Percentiles rank a stretch among this genome's conserved stretches.
phyloP scores from a whole-genome alignment of 371 early-diverging fungal genomes.

The Coemansia sp. region DNA sequence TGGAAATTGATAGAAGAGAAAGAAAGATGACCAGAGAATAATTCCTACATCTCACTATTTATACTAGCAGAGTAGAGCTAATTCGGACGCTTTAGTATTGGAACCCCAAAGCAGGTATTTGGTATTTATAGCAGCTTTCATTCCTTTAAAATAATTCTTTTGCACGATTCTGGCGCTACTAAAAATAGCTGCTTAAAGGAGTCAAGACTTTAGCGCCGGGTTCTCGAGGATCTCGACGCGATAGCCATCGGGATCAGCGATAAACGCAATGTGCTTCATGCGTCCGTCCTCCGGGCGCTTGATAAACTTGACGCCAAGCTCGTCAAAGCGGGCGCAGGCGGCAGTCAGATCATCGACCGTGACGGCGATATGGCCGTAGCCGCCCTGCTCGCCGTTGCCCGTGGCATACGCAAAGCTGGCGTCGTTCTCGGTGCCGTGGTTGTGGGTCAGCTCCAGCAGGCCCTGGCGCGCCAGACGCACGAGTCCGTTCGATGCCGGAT shows the following conservation, averaged over 20 bases:
- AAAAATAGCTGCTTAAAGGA: neutral
- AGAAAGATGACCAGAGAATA: neutral
- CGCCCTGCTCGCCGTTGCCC: constrained; percentile 75
- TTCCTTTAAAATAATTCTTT: constrained; percentile 1
- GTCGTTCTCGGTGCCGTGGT: constrained; percentile 86
- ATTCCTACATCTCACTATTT: neutral
- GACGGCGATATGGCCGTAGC: constrained; percentile 84
- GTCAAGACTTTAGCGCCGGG: constrained; percentile 21
- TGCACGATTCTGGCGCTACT: neutral
- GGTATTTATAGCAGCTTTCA: neutral
- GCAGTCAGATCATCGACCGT: constrained; percentile 78
- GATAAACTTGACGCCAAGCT: constrained; percentile 69
- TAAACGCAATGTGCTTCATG: constrained; percentile 86
- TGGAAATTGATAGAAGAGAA: neutral
- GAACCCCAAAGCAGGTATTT: no score
- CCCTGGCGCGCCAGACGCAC: constrained; percentile 63
- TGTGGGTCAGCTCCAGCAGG: constrained; percentile 83
- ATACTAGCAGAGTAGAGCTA: no score
- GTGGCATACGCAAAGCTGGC: constrained; percentile 66
- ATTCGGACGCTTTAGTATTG: no score
- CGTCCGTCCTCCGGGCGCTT: constrained; percentile 75
- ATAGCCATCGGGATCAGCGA: constrained; percentile 87
- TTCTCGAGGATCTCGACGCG: constrained; percentile 65
- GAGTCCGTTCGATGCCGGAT: constrained; percentile 58
- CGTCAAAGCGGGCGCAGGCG: constrained; percentile 75